These are phyloP conservation scores for Arthonia radiata DNA, from an alignment of 495 filamentous ascomycete genomes.

Conservation along the genomic window DNA sequence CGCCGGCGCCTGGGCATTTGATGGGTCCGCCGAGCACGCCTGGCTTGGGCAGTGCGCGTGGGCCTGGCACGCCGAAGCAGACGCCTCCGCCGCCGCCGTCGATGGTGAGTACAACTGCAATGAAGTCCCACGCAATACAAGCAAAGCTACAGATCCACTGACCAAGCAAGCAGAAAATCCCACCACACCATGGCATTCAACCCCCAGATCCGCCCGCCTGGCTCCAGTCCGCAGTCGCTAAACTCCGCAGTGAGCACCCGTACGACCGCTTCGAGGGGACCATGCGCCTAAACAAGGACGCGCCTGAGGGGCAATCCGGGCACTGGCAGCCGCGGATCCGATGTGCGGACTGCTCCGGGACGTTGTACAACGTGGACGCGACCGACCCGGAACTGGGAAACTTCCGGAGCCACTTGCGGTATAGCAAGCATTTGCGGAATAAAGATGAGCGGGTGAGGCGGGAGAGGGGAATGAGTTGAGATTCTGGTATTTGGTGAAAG, in stretches of 20 bases:
- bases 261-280: constrained; percentile 59
- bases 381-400: no score
- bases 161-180: background rate
- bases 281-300: constrained; percentile 66
- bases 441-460: no score
- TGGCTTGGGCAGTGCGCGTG: no score
- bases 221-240: constrained; percentile 40
- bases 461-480: no score
- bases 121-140: background rate
- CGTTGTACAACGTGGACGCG: constrained; percentile 73
- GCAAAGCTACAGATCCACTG: background rate
- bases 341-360: constrained; percentile 79
- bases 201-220: constrained; percentile 60
- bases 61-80: constrained; percentile 24
- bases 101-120: constrained; percentile 34
- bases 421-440: no score
- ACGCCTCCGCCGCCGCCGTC: constrained; percentile 27
- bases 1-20: constrained; percentile 15
- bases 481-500: no score
- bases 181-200: constrained; percentile 16
- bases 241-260: constrained; percentile 38
- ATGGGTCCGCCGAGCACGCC: constrained; percentile 21
- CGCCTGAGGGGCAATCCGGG: constrained; percentile 20
- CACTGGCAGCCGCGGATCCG: constrained; percentile 61
- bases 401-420: no score